These are phyloP conservation scores for Aspergillus spinulosporus DNA, from an alignment of 2,329 filamentous ascomycete genomes.

Conservation along the genomic window DNA sequence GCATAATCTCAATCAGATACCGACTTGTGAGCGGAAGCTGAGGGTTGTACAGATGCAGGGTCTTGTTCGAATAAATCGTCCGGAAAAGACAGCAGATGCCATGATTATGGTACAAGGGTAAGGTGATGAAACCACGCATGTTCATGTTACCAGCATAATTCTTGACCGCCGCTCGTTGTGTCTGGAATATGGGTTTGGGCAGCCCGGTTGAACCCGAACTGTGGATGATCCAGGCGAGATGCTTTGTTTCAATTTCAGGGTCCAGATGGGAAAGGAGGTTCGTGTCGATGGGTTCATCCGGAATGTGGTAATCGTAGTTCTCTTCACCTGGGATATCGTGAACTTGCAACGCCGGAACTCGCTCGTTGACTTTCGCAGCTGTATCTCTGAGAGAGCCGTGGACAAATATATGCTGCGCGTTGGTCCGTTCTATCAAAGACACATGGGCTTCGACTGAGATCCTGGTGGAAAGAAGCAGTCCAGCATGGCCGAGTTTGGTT, in stretches of 20 bases:
- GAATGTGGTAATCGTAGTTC: conserved; percentile 23
- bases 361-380: conserved; percentile 24
- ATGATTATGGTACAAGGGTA: conserved; percentile 62
- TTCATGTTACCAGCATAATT: conserved; percentile 50
- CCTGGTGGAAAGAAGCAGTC: conserved; percentile 56
- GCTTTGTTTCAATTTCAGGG: conserved; percentile 28
- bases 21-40: conserved; percentile 55
- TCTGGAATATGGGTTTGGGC: conserved; percentile 63
- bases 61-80: conserved; percentile 53
- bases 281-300: conserved; percentile 21
- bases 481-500: conserved; percentile 56
- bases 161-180: conserved; percentile 52
- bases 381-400: conserved; percentile 27
- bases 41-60: conserved; percentile 57
- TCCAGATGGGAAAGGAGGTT: conserved; percentile 29
- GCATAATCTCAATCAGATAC: conserved; percentile 50
- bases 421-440: conserved; percentile 48
- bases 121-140: conserved; percentile 54
- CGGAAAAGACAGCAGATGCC: conserved; percentile 58
- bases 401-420: conserved; percentile 38
- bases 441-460: conserved; percentile 54
- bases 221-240: conserved; percentile 50
- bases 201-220: conserved; percentile 59
- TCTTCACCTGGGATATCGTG: conserved; percentile 29
- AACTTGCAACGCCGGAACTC: conserved; percentile 26